A percentile compares a stretch with the other conserved stretches of the same genome.
Conservation (phyloP, 2,329 filamentous ascomycete genomes). For the Leptographium lundbergii region DNA sequence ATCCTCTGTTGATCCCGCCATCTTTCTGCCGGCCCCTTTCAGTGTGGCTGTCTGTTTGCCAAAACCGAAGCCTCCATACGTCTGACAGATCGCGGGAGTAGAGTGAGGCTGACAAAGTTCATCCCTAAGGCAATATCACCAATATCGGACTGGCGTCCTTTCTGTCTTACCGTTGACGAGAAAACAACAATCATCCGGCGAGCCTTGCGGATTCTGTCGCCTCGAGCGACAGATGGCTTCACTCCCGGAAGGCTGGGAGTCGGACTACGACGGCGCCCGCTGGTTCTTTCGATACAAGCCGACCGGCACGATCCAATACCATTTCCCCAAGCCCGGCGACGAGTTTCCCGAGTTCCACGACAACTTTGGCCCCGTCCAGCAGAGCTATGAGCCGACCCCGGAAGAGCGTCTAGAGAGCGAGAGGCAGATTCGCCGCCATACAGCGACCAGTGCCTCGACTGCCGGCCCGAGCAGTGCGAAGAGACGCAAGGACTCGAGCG, state of each 20-base stretch:
- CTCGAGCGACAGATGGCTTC: conserved; percentile 20
- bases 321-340: conserved; percentile 43
- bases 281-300: conserved; percentile 47
- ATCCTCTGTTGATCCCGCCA: neutral
- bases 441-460: neutral
- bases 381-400: conserved; percentile 26
- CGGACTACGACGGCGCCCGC: conserved; percentile 42
- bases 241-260: conserved; percentile 42
- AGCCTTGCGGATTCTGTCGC: neutral
- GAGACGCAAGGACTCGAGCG: conserved; percentile 6
- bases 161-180: neutral
- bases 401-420: conserved; percentile 41
- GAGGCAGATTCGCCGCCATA: conserved; percentile 28
- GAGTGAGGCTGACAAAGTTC: neutral
- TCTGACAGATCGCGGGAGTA: neutral
- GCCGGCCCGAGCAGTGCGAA: neutral
- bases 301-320: conserved; percentile 41
- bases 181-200: neutral
- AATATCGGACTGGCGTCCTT: neutral
- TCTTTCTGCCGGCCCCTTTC: neutral
- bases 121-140: neutral
- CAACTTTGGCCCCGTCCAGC: conserved; percentile 19
- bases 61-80: neutral
- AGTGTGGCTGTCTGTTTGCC: neutral
- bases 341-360: conserved; percentile 42